Conservation (phyloP, 2,329 filamentous ascomycete genomes). For the Alternaria gansuensis region DNA sequence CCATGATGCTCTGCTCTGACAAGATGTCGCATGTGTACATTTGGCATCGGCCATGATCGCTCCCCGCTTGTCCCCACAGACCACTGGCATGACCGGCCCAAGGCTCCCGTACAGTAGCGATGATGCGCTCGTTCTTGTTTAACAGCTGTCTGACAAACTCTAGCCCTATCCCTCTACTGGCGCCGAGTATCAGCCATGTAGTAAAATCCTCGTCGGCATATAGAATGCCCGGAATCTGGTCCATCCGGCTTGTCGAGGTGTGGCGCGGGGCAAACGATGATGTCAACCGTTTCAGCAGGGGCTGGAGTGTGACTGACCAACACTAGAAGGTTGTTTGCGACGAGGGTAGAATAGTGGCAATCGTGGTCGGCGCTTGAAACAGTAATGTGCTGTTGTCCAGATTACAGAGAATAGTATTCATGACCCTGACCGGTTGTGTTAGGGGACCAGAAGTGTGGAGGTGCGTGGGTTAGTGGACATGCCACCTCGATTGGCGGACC, state of each 20-base stretch:
- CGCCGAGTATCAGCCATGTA: conserved; percentile 59
- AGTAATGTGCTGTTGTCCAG: conserved; percentile 18
- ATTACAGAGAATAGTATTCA: conserved; percentile 20
- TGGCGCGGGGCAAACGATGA: conserved; percentile 30
- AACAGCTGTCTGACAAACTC: conserved; percentile 64
- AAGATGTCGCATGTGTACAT: conserved; percentile 64
- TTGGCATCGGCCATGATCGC: conserved; percentile 58
- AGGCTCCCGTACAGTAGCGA: conserved; percentile 61
- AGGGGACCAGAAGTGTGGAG: conserved; percentile 14
- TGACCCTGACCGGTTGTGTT: conserved; percentile 7
- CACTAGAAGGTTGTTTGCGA: conserved; percentile 1
- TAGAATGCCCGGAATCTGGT: conserved; percentile 55
- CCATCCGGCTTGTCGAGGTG: conserved; percentile 44
- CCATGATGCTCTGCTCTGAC: conserved; percentile 61
- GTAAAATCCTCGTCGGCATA: conserved; percentile 54
- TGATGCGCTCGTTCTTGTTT: conserved; percentile 58
- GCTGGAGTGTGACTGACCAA: conserved; percentile 9
- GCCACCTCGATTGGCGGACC: conserved; percentile 23
- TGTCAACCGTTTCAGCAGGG: conserved; percentile 19
- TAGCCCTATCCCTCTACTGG: conserved; percentile 60
- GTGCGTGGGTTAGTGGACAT: conserved; percentile 20
- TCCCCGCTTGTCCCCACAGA: conserved; percentile 55
- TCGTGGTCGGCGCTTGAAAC: conserved; percentile 12
- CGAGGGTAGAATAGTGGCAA: conserved; percentile 3
- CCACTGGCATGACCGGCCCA: conserved; percentile 53